Evolutionary conservation across 129 eudicot genomes (phyloP), one percentile per base, ranked within the genome.

Genomic region (Flaveria trinervia): DNA sequence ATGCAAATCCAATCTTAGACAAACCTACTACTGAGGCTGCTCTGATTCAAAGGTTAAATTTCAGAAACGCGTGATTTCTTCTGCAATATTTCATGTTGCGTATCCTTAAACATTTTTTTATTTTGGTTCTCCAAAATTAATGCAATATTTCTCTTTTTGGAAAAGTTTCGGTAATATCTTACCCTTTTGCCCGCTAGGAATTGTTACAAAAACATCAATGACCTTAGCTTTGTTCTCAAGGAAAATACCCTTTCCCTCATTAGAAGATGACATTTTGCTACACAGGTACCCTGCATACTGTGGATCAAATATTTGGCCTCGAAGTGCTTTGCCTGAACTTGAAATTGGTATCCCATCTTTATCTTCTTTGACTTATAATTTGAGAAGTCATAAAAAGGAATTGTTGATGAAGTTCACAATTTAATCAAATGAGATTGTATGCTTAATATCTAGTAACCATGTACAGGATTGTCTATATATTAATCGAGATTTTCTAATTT

Each of bases 271-370:
- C 10, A 16, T 33, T 59, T 75, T 84, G 68, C 6, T 49, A 26
- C 36, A n/a, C 65, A 93, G 97, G 90, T 93, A 94, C 75, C 97
- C 98, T 80, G 89, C 96, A 62, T 94, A 94, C 71, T 94, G 98
- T 87, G 98, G 97, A 73, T 74, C 82, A 78, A 94, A 94, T 87
- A 91, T 94, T 43, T 91, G 98, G 98, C 98, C 97, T 73, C 75
- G 74, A 41, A 79, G 51, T 77, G 87, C 83, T 77, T 70, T 94
- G 81, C 98, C 97, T 64, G 98, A 94, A 86, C 92, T 94, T 57
- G 96, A 94, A 89, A 81, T 80, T 14, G 97, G 98, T 93, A 90
- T 74, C 85, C 54, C 28, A 28, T 59, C 61, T 46, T 15, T 79
- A 79, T 65, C 59, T 72, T 64, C 71, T 55, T 59, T 7, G 36